Evolutionary conservation across 805 yeast species (phyloP).

Genomic region (Starmerella potacharoeniae): DNA sequence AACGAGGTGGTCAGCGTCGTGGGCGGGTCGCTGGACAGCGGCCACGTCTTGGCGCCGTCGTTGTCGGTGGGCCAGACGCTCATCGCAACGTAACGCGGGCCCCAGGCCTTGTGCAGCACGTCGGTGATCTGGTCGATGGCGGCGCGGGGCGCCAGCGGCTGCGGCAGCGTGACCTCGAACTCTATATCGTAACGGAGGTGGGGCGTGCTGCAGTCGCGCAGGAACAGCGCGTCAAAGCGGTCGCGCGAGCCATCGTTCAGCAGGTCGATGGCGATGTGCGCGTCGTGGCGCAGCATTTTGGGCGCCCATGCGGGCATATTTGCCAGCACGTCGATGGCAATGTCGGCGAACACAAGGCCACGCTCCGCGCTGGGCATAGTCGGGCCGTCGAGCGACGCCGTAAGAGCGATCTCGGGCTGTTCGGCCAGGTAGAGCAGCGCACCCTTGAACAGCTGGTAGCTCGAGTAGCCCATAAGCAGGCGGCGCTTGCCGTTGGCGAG

Average conservation of each 20-base stretch:
- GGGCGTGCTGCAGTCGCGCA: slow-evolving; percentile 43
- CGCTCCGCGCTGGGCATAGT: slow-evolving; percentile 1
- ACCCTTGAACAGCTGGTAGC: slow-evolving; percentile 89
- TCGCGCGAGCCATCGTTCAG: slow-evolving; percentile 73
- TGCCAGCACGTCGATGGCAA: slow-evolving; percentile 66
- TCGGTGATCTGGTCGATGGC: slow-evolving; percentile 1
- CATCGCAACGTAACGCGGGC: slow-evolving; percentile 12
- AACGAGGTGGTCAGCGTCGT: slow-evolving; percentile 1
- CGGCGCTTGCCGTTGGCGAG: slow-evolving; percentile 66
- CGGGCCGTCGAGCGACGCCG: slow-evolving; percentile 1
- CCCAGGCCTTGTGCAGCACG: slow-evolving; percentile 18
- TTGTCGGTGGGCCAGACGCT: neutral
- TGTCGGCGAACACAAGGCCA: slow-evolving; percentile 19
- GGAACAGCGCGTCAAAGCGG: slow-evolving; percentile 66
- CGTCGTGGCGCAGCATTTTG: slow-evolving; percentile 48
- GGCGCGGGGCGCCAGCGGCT: neutral
- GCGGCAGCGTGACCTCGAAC: slow-evolving; percentile 33
- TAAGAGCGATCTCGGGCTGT: neutral
- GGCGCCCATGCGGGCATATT: slow-evolving; percentile 66
- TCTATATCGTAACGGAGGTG: slow-evolving; percentile 52
- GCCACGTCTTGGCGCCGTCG: slow-evolving; percentile 13
- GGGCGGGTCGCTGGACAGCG: slow-evolving; percentile 20
- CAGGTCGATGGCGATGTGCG: slow-evolving; percentile 53
- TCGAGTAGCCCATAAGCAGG: slow-evolving; percentile 75
- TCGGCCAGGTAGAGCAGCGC: slow-evolving; percentile 70